Conservation (phyloP, 1,139 yeast genomes). For the Magnusiomyces suaveolens region DNA sequence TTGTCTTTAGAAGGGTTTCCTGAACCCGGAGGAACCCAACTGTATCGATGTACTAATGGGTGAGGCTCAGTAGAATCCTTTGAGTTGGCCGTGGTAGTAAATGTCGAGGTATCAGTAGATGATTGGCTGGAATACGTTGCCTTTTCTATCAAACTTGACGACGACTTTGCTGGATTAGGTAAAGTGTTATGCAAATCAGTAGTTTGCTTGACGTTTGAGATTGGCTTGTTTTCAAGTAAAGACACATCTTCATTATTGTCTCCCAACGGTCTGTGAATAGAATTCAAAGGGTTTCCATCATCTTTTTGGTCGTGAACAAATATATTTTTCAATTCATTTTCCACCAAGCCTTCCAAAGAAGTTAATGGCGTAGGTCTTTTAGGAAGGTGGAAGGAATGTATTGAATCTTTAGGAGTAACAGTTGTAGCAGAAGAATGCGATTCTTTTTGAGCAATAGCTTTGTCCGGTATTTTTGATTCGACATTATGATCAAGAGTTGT, state of each 20-base stretch:
- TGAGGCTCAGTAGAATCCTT: background rate
- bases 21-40: slow-evolving; percentile 4
- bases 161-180: background rate
- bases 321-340: background rate
- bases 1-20: background rate
- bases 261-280: background rate
- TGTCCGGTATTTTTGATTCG: too few species aligned
- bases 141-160: too few species aligned
- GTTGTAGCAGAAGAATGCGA: background rate
- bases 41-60: background rate
- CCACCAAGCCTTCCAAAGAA: background rate
- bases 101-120: too few species aligned
- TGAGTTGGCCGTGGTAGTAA: background rate
- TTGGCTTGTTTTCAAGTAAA: background rate
- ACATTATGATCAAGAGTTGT: too few species aligned
- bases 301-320: background rate
- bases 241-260: too few species aligned
- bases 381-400: background rate
- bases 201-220: too few species aligned
- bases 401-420: background rate
- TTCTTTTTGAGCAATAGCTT: background rate
- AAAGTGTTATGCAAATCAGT: too few species aligned
- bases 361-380: background rate
- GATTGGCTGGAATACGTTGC: too few species aligned
- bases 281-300: background rate